phyloP scores from a whole-genome alignment of 768 basidiomycete genomes.

The Trametes punicea region DNA sequence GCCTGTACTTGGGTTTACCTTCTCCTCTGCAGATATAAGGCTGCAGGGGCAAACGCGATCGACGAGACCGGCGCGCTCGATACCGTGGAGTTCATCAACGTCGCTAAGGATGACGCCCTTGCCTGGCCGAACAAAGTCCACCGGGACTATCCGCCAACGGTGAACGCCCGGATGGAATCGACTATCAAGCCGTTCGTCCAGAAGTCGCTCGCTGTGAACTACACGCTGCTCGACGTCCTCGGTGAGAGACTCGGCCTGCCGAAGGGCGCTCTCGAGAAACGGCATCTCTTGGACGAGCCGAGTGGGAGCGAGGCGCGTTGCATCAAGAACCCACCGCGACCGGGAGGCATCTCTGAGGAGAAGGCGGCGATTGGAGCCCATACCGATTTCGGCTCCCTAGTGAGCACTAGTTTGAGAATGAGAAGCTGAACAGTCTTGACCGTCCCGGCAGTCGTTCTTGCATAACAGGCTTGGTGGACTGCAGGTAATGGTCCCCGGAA shows the following conservation, averaged over 20 bases:
- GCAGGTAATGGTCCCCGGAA: slow-evolving; percentile 61
- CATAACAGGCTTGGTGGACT: slow-evolving; percentile 70
- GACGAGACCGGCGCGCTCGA: slow-evolving; percentile 33
- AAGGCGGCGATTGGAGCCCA: slow-evolving; percentile 32
- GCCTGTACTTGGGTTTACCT: neutral
- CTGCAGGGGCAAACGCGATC: slow-evolving; percentile 32
- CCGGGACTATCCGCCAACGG: slow-evolving; percentile 33
- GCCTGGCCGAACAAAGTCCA: slow-evolving; percentile 31
- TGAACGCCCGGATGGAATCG: slow-evolving; percentile 29
- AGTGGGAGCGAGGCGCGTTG: slow-evolving; percentile 33
- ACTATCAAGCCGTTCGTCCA: slow-evolving; percentile 30
- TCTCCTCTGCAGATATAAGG: slow-evolving; percentile 24
- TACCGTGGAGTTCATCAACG: slow-evolving; percentile 36
- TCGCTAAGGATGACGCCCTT: slow-evolving; percentile 37
- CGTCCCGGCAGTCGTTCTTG: slow-evolving; percentile 52
- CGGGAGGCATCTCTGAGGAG: slow-evolving; percentile 15
- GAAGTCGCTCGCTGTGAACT: slow-evolving; percentile 29
- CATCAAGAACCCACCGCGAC: slow-evolving; percentile 32
- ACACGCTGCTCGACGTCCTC: slow-evolving; percentile 31
- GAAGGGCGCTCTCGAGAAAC: slow-evolving; percentile 25
- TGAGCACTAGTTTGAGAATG: slow-evolving; percentile 16
- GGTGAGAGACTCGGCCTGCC: slow-evolving; percentile 34
- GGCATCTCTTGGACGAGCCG: slow-evolving; percentile 27
- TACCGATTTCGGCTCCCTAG: slow-evolving; percentile 36
- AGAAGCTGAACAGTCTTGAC: neutral